phyloP scores from a whole-genome alignment of 768 basidiomycete species.

The Russula griseocarnosa region DNA sequence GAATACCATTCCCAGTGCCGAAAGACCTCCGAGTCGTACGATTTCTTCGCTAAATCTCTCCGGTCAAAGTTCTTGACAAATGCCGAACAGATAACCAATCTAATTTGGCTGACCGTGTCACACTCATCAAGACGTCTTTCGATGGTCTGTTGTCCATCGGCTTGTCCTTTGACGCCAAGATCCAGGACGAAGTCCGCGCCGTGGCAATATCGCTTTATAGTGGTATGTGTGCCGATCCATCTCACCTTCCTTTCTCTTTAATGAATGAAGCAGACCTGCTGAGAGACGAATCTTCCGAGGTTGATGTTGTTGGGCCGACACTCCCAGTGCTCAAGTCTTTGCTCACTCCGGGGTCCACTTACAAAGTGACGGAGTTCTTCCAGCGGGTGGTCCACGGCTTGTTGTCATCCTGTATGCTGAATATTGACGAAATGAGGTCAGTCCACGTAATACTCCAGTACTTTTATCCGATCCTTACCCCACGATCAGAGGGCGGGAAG shows the following conservation, averaged over 20 bases:
- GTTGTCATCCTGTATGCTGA: conserved; percentile 77
- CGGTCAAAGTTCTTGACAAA: background rate
- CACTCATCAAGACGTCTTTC: conserved; percentile 62
- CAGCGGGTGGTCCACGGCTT: conserved; percentile 68
- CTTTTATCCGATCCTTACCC: conserved; percentile 2
- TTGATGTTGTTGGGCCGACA: conserved; percentile 76
- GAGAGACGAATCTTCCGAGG: conserved; percentile 76
- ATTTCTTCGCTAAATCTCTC: conserved; percentile 10
- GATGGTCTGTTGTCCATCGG: conserved; percentile 58
- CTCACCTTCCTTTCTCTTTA: conserved; percentile 4
- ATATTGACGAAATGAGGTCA: conserved; percentile 90
- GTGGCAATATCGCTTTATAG: conserved; percentile 76
- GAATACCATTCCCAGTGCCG: conserved; percentile 57
- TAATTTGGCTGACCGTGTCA: conserved; percentile 49
- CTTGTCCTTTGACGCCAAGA: conserved; percentile 48
- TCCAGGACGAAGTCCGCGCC: conserved; percentile 72
- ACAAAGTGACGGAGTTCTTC: conserved; percentile 50
- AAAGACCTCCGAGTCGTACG: conserved; percentile 51
- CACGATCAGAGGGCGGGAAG: conserved; percentile 66
- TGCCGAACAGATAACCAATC: conserved; percentile 43
- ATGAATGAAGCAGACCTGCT: conserved; percentile 55
- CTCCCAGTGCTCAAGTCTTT: conserved; percentile 76
- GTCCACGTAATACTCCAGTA: conserved; percentile 31
- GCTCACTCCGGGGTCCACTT: conserved; percentile 50
- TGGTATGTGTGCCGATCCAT: conserved; percentile 43